Percentiles rank a stretch among this genome's conserved stretches.
Conservation (phyloP, 768 basidiomycete species). For the Suillus subluteus region DNA sequence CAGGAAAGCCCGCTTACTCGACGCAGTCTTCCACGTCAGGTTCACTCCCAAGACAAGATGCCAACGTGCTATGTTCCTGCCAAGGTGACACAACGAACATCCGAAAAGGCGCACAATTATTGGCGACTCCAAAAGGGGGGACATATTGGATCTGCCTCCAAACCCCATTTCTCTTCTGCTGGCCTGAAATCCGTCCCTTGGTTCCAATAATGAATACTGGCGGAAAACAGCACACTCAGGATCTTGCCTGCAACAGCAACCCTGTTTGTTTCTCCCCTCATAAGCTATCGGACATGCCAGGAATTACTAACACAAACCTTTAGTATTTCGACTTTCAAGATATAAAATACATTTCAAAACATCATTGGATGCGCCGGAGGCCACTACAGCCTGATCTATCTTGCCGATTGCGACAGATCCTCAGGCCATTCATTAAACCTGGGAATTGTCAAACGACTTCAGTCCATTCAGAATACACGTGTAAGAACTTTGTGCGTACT, state of each 20-base stretch:
- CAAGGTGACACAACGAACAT: slow-evolving; percentile 27
- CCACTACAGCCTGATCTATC: slow-evolving; percentile 1
- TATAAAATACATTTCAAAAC: background rate
- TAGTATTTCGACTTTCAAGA: background rate
- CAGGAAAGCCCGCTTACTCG: slow-evolving; percentile 16
- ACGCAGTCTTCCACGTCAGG: slow-evolving; percentile 7
- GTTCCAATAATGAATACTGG: background rate
- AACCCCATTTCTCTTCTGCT: background rate
- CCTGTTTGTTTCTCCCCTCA: background rate
- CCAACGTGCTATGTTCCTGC: slow-evolving; percentile 27
- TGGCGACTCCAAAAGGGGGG: background rate
- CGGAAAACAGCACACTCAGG: background rate
- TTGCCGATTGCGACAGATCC: background rate
- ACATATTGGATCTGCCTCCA: background rate
- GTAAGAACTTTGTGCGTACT: background rate
- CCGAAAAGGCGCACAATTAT: background rate
- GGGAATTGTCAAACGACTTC: background rate
- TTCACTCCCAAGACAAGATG: background rate
- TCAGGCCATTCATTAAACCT: background rate
- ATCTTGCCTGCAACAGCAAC: background rate
- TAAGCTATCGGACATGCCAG: background rate
- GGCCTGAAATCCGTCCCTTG: background rate
- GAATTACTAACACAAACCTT: background rate
- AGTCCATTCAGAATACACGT: background rate
- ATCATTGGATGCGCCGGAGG: background rate